Base-by-base conservation (phyloP, 805 yeast species). In the Kregervanrija pseudodelftensis region DNA sequence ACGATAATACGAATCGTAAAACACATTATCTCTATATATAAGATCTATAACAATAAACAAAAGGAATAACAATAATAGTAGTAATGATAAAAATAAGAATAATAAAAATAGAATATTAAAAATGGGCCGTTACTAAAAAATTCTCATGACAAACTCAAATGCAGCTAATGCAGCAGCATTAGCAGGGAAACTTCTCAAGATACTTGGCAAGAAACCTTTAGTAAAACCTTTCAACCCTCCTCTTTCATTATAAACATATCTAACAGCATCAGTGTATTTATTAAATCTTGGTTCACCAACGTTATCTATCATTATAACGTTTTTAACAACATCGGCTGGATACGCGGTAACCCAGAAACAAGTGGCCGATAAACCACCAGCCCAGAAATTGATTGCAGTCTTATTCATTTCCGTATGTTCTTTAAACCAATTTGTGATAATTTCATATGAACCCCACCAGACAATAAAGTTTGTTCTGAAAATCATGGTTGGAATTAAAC, bases 391-490 rank as follows among this genome's bases (percentile, higher is more conserved):
- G 47, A 88, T 73, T 0, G 88, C 69, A 2, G 93, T 78, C 36
- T 76, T 76, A 40, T 82, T 76, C 72, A 87, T 52, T 35, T 66
- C 63, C 1, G 95, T 87, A 54, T 85, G 69, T 5, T 70, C 68
- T 51, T 76, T 73, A 63, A 88, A 80, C 71, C 74, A 80, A 44
- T 74, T 69, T 8, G 95, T 85, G 60, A 88, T 73, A 8, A 87
- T 45, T 58, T 87, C 95, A 60, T 89, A 89, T 0, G 95, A 80
- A 1, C 95, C 95, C 97, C 97, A 89, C 91, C 95, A 87, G 47
- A 86, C 85, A 33, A 85, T 72, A 60, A 88, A 89, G 63, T 85
- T 85, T 1, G 95, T 80, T 59, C 96, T 73, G 68, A 89, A 89
- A 11, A 89, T 74, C 82, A 88, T 77, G 0, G 97, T 89, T 12